These are phyloP conservation scores for Pleurotus djamor DNA, from an alignment of 768 basidiomycete species.

Conservation along the genomic window DNA sequence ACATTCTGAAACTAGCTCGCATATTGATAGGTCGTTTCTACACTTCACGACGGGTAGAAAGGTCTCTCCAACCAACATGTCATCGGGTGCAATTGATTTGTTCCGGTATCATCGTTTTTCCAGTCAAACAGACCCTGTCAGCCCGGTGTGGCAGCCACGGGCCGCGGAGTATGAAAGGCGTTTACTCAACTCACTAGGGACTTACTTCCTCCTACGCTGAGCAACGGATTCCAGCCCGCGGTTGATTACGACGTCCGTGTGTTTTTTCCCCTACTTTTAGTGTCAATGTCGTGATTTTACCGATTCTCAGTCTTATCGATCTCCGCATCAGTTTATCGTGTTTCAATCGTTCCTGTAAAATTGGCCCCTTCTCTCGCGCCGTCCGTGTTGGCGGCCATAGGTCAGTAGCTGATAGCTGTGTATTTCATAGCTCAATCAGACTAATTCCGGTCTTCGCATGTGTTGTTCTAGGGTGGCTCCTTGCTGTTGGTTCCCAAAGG, in stretches of 20 bases:
- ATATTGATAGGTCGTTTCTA: no score
- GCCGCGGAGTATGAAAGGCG: slow-evolving; percentile 5
- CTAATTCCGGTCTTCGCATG: not conserved
- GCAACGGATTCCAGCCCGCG: no score
- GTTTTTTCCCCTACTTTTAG: not conserved
- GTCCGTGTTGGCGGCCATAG: not conserved
- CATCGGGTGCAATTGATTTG: not conserved
- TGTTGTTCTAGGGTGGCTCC: not conserved
- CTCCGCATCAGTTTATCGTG: slow-evolving; percentile 2
- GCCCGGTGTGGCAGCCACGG: not conserved
- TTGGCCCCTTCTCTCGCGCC: not conserved
- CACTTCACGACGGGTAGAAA: no score
- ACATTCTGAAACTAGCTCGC: no score
- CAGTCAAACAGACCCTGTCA: not conserved
- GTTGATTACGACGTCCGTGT: not conserved
- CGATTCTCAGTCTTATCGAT: not conserved
- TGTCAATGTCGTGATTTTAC: not conserved
- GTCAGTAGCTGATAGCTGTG: not conserved
- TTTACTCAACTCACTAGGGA: not conserved
- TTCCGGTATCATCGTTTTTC: not conserved
- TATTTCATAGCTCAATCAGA: not conserved
- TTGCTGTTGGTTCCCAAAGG: not conserved
- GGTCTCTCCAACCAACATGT: not conserved
- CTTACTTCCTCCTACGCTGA: slow-evolving; percentile 7
- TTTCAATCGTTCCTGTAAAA: not conserved